phyloP scores from a whole-genome alignment of 2,329 filamentous ascomycete genomes.

The Exophiala sp. region DNA sequence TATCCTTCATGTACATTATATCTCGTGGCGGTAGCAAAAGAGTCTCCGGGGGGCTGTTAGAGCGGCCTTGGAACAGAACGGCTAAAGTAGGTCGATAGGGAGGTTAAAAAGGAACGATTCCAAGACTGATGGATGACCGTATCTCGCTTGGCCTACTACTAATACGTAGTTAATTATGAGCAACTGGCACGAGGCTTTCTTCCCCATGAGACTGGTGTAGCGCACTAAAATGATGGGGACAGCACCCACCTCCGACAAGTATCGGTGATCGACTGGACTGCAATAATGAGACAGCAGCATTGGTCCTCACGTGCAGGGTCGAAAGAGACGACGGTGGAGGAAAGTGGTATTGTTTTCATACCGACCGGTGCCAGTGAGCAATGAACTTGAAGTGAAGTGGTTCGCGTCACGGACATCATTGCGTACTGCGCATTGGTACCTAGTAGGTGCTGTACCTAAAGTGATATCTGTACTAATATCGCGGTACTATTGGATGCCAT shows the following conservation, averaged over 20 bases:
- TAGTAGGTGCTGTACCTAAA: no score
- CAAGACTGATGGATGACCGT: constrained; percentile 1
- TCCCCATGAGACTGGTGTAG: neutral
- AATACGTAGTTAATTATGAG: neutral
- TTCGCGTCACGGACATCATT: no score
- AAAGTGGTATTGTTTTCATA: neutral
- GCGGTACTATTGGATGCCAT: neutral
- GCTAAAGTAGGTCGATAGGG: constrained; percentile 1
- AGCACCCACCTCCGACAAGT: no score
- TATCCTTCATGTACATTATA: constrained; percentile 24
- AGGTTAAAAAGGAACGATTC: neutral
- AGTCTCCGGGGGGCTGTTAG: constrained; percentile 7
- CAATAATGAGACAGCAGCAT: neutral
- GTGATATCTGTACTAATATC: no score
- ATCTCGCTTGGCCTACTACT: neutral
- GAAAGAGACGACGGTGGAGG: neutral
- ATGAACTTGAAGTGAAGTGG: no score
- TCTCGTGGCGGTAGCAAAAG: constrained; percentile 14
- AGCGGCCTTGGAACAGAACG: constrained; percentile 1
- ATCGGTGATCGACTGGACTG: neutral
- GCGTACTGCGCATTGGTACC: no score
- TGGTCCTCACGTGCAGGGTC: neutral
- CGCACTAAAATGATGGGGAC: no score
- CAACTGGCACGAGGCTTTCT: constrained; percentile 1
- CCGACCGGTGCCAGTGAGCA: neutral